Evolutionary conservation across 768 basidiomycete genomes (phyloP).

Genomic region (Amanita pallidorosea): DNA sequence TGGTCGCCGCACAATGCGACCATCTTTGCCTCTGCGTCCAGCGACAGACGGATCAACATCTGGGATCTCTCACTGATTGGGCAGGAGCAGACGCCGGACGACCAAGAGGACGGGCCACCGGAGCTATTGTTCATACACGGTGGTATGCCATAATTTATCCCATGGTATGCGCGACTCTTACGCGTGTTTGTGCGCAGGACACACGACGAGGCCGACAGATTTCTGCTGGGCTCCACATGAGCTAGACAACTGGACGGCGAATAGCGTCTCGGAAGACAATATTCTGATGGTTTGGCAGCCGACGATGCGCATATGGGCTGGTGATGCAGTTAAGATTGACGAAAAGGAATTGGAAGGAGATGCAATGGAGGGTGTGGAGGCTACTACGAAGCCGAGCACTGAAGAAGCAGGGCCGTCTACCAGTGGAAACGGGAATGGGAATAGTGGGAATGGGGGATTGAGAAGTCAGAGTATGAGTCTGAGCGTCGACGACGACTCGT

Average conservation of each 20-base stretch:
- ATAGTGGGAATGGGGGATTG: slow-evolving; percentile 22
- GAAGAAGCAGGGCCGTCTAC: slow-evolving; percentile 5
- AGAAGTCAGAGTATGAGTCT: slow-evolving; percentile 54
- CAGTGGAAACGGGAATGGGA: slow-evolving; percentile 18
- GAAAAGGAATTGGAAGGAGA: slow-evolving; percentile 79
- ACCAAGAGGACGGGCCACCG: slow-evolving; percentile 96
- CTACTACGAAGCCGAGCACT: slow-evolving; percentile 14
- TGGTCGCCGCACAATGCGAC: slow-evolving; percentile 95
- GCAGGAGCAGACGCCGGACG: slow-evolving; percentile 93
- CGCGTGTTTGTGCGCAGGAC: slow-evolving; percentile 39
- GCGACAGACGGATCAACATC: slow-evolving; percentile 86
- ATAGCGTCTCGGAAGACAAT: slow-evolving; percentile 93
- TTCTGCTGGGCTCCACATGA: slow-evolving; percentile 90
- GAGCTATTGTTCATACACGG: slow-evolving; percentile 95
- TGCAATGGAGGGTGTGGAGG: slow-evolving; percentile 67
- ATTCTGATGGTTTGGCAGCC: slow-evolving; percentile 97
- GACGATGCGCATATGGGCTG: slow-evolving; percentile 88
- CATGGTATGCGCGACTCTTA: neutral
- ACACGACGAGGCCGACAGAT: slow-evolving; percentile 85
- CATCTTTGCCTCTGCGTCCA: slow-evolving; percentile 90
- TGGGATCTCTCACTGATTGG: slow-evolving; percentile 94
- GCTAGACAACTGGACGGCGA: slow-evolving; percentile 75
- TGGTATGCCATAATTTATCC: slow-evolving; percentile 36
- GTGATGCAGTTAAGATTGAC: slow-evolving; percentile 76
- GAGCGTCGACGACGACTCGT: slow-evolving; percentile 31